Conservation (phyloP, 768 basidiomycete species). For the Leccinum obscurum region DNA sequence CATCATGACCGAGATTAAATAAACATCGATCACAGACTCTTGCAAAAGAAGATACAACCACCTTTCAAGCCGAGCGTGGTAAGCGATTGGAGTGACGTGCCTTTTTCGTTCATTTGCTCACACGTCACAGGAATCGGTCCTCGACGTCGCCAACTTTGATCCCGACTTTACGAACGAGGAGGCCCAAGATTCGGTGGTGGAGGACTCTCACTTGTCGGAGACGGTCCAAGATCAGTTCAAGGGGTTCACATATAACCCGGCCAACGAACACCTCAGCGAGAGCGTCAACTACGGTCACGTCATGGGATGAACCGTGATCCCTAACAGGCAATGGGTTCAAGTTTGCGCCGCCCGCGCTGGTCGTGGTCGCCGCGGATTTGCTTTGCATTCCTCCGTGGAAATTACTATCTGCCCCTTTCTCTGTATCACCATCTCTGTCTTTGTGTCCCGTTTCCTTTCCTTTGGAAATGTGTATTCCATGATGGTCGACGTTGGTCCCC, state of each 20-base stretch:
- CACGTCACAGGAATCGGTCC: constrained; percentile 70
- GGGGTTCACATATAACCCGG: constrained; percentile 87
- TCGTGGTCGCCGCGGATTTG: constrained; percentile 15
- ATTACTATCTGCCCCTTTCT: not conserved
- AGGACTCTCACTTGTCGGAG: constrained; percentile 88
- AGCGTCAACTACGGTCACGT: constrained; percentile 63
- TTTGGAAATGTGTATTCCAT: constrained; percentile 1
- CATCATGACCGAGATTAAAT: constrained; percentile 4
- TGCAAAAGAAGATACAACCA: constrained; percentile 94
- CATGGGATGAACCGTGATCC: constrained; percentile 31
- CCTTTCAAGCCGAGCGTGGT: constrained; percentile 98
- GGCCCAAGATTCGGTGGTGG: constrained; percentile 93
- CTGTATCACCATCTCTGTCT: not conserved
- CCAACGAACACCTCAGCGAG: constrained; percentile 82
- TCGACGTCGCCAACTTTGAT: constrained; percentile 97
- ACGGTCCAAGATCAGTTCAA: constrained; percentile 97
- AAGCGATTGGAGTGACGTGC: constrained; percentile 31
- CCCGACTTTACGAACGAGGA: constrained; percentile 96
- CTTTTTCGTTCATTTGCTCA: constrained; percentile 2
- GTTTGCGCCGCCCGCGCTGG: constrained; percentile 19
- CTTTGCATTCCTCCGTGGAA: constrained; percentile 6
- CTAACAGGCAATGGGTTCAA: not conserved
- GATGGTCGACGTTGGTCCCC: not conserved
- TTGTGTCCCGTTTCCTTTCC: not conserved
- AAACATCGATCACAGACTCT: constrained; percentile 44